Conservation (phyloP, 257 asterid genomes). For the Capsicum chinense region DNA sequence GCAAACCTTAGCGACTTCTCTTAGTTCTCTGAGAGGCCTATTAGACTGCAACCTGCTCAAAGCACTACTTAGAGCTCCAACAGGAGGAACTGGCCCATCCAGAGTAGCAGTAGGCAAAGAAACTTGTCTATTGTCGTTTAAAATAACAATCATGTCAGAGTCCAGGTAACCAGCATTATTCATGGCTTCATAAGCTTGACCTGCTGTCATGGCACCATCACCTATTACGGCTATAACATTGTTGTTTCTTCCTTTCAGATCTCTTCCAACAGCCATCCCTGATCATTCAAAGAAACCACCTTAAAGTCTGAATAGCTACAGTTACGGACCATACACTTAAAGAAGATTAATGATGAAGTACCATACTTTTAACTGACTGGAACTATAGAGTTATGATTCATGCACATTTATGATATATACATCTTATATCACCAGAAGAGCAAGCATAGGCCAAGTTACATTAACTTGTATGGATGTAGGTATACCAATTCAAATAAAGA, state of each 20-base stretch:
- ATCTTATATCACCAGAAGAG: neutral
- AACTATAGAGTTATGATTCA: neutral
- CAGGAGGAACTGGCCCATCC: slow-evolving; percentile 89
- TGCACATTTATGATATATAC: neutral
- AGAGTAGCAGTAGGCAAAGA: slow-evolving; percentile 92
- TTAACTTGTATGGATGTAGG: neutral
- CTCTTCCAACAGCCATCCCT: slow-evolving; percentile 99
- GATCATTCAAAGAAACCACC: slow-evolving; percentile 32
- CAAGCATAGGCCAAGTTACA: neutral
- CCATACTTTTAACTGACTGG: neutral
- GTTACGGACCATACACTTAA: neutral
- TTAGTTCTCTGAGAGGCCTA: slow-evolving; percentile 84
- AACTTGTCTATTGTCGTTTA: slow-evolving; percentile 95
- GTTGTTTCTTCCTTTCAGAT: slow-evolving; percentile 78
- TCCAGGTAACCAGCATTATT: slow-evolving; percentile 95
- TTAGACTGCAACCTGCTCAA: slow-evolving; percentile 88
- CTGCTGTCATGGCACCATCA: slow-evolving; percentile 98
- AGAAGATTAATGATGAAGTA: neutral
- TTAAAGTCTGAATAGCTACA: slow-evolving; percentile 27
- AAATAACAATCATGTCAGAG: slow-evolving; percentile 95
- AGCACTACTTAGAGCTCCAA: slow-evolving; percentile 92
- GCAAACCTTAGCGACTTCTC: slow-evolving; percentile 94
- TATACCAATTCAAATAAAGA: slow-evolving; percentile 3
- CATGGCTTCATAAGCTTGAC: slow-evolving; percentile 98
- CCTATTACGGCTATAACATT: slow-evolving; percentile 87